Base-by-base conservation (phyloP, 75 land plant species). In the Azolla pinnata region DNA sequence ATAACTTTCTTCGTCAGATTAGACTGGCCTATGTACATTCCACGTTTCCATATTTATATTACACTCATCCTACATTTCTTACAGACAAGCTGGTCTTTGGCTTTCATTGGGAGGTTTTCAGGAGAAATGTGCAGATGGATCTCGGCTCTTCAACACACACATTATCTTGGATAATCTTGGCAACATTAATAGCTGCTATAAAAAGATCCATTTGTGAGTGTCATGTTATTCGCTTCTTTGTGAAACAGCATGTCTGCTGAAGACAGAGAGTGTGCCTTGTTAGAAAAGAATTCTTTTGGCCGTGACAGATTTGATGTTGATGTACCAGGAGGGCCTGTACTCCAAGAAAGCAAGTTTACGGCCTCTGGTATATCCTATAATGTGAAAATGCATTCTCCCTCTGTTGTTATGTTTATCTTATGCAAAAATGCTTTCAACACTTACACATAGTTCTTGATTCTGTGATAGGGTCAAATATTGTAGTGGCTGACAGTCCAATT, bases 31-130 rank as follows among this genome's bases (percentile, higher is more conserved):
- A 12, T 5, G 5, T 5, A 5, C 40, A 35, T 12, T 35, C 5
- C 40, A 35, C 5, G 40, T 35, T 5, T 35, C 12, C 12, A 5
- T 5, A 12, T 35, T 35, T 12, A 5, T 35, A 35, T 5, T 35
- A 5, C 12, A 12, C 40, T 12, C 12, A 12, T 35, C 40, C 16
- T 28, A 16, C n/a, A 3, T 46, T 46, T 46, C 58, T 59, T 44
- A 53, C 76, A 95, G 96, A 56, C 83, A 95, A 49, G 74, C 80
- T 44, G 73, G 71, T 29, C 74, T 89, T 19, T 95, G 99, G 99
- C 64, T 95, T 31, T 79, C 96, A 23, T 91, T 95, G 46, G 96
- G 99, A 48, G 99, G 99, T 10, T 95, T 95, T 62, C 96, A 86
- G 63, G 99, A 89, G 52, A 81, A 89, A 68, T 96, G 96, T 31